These are phyloP conservation scores for Trametes meyenii DNA, from an alignment of 768 basidiomycete species.

Conservation along the genomic window DNA sequence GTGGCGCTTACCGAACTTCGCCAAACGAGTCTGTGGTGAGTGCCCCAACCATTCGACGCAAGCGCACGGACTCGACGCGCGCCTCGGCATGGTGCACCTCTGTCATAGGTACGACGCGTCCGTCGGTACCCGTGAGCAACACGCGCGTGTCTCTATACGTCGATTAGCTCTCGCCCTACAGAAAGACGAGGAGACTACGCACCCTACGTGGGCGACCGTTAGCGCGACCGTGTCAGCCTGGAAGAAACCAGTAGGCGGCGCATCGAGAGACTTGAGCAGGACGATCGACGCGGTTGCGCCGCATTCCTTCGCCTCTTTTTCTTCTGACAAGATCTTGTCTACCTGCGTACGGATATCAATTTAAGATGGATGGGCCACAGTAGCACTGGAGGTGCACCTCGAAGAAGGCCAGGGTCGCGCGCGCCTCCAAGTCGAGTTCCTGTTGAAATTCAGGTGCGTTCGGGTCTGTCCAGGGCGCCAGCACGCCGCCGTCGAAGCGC, in stretches of 20 bases:
- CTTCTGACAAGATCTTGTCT: constrained; percentile 71
- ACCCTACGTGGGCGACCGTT: constrained; percentile 95
- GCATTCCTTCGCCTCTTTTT: constrained; percentile 69
- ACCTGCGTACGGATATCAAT: constrained; percentile 46
- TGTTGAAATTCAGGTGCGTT: constrained; percentile 32
- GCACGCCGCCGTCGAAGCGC: constrained; percentile 79
- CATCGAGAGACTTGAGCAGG: constrained; percentile 88
- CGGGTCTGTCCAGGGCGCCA: constrained; percentile 63
- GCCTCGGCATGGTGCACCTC: constrained; percentile 96
- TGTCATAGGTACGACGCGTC: constrained; percentile 82
- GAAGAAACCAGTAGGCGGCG: constrained; percentile 81
- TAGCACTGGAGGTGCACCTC: constrained; percentile 51
- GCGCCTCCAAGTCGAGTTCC: constrained; percentile 74
- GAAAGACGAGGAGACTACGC: constrained; percentile 22
- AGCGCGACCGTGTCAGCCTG: constrained; percentile 72
- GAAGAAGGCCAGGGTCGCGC: constrained; percentile 86
- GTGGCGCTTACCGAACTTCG: constrained; percentile 66
- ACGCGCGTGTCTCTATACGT: constrained; percentile 49
- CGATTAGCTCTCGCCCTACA: background rate
- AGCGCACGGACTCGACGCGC: constrained; percentile 78
- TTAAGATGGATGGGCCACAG: too few species aligned
- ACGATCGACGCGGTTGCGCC: constrained; percentile 93
- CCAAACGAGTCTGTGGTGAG: constrained; percentile 94
- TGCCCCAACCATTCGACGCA: constrained; percentile 89
- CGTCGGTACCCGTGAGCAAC: constrained; percentile 75